Base-by-base conservation (phyloP, 352 stramenopile species). In the Globisporangium ultimum region DNA sequence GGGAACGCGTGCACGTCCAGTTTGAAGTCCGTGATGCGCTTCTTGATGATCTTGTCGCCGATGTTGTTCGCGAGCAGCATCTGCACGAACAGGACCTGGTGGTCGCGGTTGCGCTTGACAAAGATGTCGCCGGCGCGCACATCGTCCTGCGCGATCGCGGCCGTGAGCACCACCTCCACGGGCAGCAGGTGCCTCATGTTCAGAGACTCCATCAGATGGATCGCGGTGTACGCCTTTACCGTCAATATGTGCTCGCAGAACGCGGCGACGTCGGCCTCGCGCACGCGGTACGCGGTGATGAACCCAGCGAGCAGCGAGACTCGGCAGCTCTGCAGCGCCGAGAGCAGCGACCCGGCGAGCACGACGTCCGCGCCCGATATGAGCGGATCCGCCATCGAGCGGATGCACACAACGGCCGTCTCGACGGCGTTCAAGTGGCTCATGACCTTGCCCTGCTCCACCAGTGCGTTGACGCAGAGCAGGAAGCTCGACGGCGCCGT, bases 41-140 rank as follows among this genome's bases (percentile, higher is more conserved):
- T 89, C 60, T 88, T 88, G 63, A 91, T 78, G 41, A 87, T 51
- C 64, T 91, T 90, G 65, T 91, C 78, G 11, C 70, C 53, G 9
- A 76, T 54, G 36, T 76, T 65, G 46, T 48, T 14, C 34, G 77
- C 55, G 12, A 93, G 72, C 17, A 93, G 60, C 56, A 75, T 66
- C 43, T 84, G 67, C 22, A 93, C 61, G 48, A 77, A 88, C 41
- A 61, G 10, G 10, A 66, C 48, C 59, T 90, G 84, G 3, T 72
- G 70, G 17, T 63, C 58, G 9, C 48, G 40, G 18, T 75, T 58
- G 18, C 62, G 58, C 18, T 72, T 66, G 28, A 86, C 78, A 58
- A 86, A 89, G 42, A 69, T 21, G 58, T 93, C 84, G 6, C 72
- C 84, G 5, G 72, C 72, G 4, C 68, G 62, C 11, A 91, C 64